Evolutionary conservation across 2,329 filamentous ascomycete genomes (phyloP), one percentile per base, ranked within the genome.

Genomic region (Paramyrothecium roridum): DNA sequence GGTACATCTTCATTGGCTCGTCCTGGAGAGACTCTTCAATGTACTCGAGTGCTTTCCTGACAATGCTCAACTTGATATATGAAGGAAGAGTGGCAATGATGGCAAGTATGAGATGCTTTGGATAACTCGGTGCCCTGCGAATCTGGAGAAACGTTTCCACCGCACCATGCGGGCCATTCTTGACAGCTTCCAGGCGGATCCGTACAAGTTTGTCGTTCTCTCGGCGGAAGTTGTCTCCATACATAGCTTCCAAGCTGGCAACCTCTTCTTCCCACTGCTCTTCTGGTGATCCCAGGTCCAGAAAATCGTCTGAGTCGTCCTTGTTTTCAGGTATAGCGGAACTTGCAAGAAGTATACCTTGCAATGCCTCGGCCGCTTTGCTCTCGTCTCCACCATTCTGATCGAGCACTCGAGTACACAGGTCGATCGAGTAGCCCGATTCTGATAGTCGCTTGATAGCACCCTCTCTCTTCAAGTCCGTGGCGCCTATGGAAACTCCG

Each of bases 1-100:
- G 90, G 72, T 93, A 98, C 13, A 97, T 83, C 68, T 85, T 86
- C 88, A 96, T 96, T 43, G 91, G 90, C 67, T 96, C 91, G 22
- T 91, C 93, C 16, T 87, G 75, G 30, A 96, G 80, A 26, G 86
- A 85, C 51, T 86, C 81, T 51, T 84, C 77, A 2, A 92, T 86
- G 67, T 93, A 86, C 4, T 83, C 78, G 6, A 97, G 76, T 2
- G 88, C 86, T 70, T 89, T 87, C 63, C 90, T 88, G 64, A 95
- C 84, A 40, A 96, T 87, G 65, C 92, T 96, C 12, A 99, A 79
- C 57, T 93, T 90, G 66, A 98, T 96, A 66, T 99, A 96, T 3
- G 95, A 91, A 20, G 95, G 95, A 13, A 98, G 80, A 12, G 84
- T 82, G 23, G 86, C 80, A 49, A 84, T 72, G 16, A 97, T 79